Evolutionary conservation across 1,284 basidiomycete genomes (phyloP).

Genomic region (Meira nashicola): DNA sequence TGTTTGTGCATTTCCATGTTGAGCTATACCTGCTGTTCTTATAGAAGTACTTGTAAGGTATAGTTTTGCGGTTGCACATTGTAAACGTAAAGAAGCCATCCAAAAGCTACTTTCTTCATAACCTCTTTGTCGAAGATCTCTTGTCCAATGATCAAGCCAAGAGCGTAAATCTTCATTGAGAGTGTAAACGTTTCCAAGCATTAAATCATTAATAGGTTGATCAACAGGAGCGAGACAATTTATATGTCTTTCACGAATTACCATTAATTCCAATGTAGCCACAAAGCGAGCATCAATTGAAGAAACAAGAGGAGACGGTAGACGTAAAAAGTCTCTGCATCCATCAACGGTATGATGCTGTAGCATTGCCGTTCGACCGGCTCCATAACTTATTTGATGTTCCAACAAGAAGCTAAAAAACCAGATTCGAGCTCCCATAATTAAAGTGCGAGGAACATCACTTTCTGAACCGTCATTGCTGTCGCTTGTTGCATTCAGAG

Average conservation of each 20-base stretch:
- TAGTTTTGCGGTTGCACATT: slow-evolving; percentile 82
- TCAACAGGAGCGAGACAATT: slow-evolving; percentile 79
- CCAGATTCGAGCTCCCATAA: slow-evolving; percentile 70
- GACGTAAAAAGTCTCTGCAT: slow-evolving; percentile 71
- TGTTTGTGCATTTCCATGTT: slow-evolving; percentile 56
- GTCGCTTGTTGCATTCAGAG: neutral
- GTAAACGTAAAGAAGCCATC: slow-evolving; percentile 76
- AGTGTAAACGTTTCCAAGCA: slow-evolving; percentile 75
- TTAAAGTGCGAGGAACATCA: slow-evolving; percentile 26
- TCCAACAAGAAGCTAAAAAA: slow-evolving; percentile 88
- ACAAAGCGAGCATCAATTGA: slow-evolving; percentile 82
- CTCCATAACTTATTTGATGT: slow-evolving; percentile 76
- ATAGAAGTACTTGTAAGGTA: slow-evolving; percentile 89
- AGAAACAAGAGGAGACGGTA: slow-evolving; percentile 75
- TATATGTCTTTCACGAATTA: slow-evolving; percentile 81
- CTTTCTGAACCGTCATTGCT: slow-evolving; percentile 16
- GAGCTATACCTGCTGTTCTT: neutral
- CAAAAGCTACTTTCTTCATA: slow-evolving; percentile 78
- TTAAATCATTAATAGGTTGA: slow-evolving; percentile 76
- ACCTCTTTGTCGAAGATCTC: slow-evolving; percentile 66
- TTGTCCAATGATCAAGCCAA: slow-evolving; percentile 82
- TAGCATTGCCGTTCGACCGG: slow-evolving; percentile 79
- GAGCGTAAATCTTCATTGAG: slow-evolving; percentile 77
- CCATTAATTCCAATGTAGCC: slow-evolving; percentile 73
- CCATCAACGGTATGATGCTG: slow-evolving; percentile 76